Percentiles rank a stretch among this genome's conserved stretches.
Evolutionary conservation across 2,329 filamentous ascomycete species (phyloP).

Genomic region (Diatrype stigma): DNA sequence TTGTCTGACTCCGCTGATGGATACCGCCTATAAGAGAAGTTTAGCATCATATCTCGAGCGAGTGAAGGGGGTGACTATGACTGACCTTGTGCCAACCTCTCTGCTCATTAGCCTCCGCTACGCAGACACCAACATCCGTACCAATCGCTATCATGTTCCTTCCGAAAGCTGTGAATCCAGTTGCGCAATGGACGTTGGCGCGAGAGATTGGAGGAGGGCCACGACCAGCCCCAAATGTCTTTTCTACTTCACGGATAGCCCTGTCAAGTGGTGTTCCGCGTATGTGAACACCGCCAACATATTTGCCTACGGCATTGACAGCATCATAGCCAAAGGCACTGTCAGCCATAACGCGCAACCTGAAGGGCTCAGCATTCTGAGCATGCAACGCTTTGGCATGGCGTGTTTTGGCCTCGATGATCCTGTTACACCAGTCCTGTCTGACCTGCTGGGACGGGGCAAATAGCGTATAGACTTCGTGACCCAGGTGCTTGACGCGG

Average conservation of each 20-base stretch:
- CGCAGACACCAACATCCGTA: conserved; percentile 90
- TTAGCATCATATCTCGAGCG: conserved; percentile 11
- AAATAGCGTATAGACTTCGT: conserved; percentile 89
- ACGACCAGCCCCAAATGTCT: conserved; percentile 64
- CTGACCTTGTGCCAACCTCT: conserved; percentile 85
- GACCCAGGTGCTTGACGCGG: conserved; percentile 89
- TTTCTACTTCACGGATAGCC: conserved; percentile 84
- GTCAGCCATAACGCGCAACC: conserved; percentile 86
- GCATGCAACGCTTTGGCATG: conserved; percentile 84
- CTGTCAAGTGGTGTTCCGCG: conserved; percentile 87
- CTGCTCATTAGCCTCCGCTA: conserved; percentile 83
- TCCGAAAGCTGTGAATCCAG: conserved; percentile 79
- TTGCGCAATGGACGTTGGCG: conserved; percentile 87
- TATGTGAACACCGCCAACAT: conserved; percentile 64
- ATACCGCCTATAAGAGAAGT: conserved; percentile 59
- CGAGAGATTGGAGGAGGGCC: conserved; percentile 76
- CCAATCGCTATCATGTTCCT: conserved; percentile 89
- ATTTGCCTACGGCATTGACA: conserved; percentile 54
- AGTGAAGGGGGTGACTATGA: not conserved
- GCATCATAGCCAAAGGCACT: conserved; percentile 81
- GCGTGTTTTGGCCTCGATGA: conserved; percentile 89
- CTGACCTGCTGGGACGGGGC: conserved; percentile 71
- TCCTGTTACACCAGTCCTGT: conserved; percentile 87
- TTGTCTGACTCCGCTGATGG: conserved; percentile 75
- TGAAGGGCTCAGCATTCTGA: conserved; percentile 95